phyloP scores from a whole-genome alignment of 768 basidiomycete species.

The Tulasnella sp. region DNA sequence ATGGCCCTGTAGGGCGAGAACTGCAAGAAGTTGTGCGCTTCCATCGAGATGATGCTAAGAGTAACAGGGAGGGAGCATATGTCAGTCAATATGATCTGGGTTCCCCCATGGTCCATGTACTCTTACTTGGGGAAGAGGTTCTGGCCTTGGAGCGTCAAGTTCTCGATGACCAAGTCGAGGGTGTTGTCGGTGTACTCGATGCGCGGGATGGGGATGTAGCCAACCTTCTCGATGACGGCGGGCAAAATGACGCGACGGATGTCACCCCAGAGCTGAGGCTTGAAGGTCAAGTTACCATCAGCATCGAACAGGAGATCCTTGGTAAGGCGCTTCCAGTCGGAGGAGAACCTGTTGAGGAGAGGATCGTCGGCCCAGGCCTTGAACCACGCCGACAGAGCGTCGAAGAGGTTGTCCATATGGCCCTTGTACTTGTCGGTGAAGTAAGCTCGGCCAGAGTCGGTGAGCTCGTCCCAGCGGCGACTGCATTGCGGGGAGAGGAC shows the following conservation, averaged over 20 bases:
- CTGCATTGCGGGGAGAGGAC: slow-evolving; percentile 71
- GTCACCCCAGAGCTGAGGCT: slow-evolving; percentile 77
- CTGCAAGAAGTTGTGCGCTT: slow-evolving; percentile 71
- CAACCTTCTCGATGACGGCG: slow-evolving; percentile 57
- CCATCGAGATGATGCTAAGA: slow-evolving; percentile 33
- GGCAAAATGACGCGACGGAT: slow-evolving; percentile 76
- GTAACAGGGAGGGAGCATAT: slow-evolving; percentile 16
- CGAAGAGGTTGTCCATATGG: slow-evolving; percentile 74
- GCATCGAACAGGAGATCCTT: slow-evolving; percentile 71
- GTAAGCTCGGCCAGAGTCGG: slow-evolving; percentile 62
- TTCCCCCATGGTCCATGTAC: neutral
- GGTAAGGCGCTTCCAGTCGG: slow-evolving; percentile 72
- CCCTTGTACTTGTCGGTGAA: slow-evolving; percentile 62
- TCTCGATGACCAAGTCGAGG: slow-evolving; percentile 87
- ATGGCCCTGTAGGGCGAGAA: slow-evolving; percentile 65
- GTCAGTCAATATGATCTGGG: neutral
- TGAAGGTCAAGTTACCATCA: slow-evolving; percentile 80
- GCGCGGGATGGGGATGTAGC: slow-evolving; percentile 64
- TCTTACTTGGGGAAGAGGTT: slow-evolving; percentile 72
- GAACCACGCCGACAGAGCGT: slow-evolving; percentile 66
- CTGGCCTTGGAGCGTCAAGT: slow-evolving; percentile 73
- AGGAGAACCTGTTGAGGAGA: slow-evolving; percentile 66
- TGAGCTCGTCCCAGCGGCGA: slow-evolving; percentile 47
- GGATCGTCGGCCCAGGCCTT: slow-evolving; percentile 76
- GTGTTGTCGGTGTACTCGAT: slow-evolving; percentile 85